Conservation (phyloP, 495 filamentous ascomycete genomes). For the Penicillium ochrochloron region DNA sequence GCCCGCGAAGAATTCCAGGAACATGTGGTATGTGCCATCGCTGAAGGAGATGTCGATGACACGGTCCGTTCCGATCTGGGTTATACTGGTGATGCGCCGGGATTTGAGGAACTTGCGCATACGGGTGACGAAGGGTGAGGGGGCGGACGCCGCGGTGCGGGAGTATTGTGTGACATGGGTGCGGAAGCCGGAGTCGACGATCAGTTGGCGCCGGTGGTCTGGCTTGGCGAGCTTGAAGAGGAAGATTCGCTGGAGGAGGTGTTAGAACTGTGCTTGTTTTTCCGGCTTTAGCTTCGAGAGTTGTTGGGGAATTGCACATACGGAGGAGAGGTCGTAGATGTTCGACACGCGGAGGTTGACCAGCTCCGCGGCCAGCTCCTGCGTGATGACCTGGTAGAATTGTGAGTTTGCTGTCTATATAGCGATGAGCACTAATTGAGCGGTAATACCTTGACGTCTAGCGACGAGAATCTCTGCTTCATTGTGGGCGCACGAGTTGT, state of each 20-base stretch:
- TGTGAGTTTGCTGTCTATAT: slow-evolving; percentile 10
- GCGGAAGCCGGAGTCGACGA: slow-evolving; percentile 95
- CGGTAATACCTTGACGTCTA: slow-evolving; percentile 76
- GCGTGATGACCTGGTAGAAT: slow-evolving; percentile 74
- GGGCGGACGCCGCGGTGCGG: slow-evolving; percentile 79
- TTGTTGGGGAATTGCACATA: slow-evolving; percentile 33
- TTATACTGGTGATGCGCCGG: slow-evolving; percentile 76
- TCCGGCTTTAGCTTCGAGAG: background rate
- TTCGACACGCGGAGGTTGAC: slow-evolving; percentile 83
- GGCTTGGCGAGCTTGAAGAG: slow-evolving; percentile 91
- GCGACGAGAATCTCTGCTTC: slow-evolving; percentile 97
- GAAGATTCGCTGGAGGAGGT: slow-evolving; percentile 73
- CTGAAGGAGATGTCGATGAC: slow-evolving; percentile 92
- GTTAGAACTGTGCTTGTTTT: background rate
- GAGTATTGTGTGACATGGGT: slow-evolving; percentile 91
- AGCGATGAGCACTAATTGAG: background rate
- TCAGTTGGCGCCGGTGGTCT: slow-evolving; percentile 79
- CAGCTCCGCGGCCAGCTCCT: slow-evolving; percentile 80
- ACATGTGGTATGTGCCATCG: slow-evolving; percentile 84
- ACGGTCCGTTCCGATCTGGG: slow-evolving; percentile 90
- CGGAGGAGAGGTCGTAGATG: slow-evolving; percentile 91
- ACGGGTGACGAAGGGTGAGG: slow-evolving; percentile 79
- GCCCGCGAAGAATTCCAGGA: slow-evolving; percentile 94
- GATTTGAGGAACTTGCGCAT: slow-evolving; percentile 89
- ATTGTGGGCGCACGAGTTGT: slow-evolving; percentile 55